Evolutionary conservation across 2,329 filamentous ascomycete genomes (phyloP).

Genomic region (Phaeoacremonium minimum): DNA sequence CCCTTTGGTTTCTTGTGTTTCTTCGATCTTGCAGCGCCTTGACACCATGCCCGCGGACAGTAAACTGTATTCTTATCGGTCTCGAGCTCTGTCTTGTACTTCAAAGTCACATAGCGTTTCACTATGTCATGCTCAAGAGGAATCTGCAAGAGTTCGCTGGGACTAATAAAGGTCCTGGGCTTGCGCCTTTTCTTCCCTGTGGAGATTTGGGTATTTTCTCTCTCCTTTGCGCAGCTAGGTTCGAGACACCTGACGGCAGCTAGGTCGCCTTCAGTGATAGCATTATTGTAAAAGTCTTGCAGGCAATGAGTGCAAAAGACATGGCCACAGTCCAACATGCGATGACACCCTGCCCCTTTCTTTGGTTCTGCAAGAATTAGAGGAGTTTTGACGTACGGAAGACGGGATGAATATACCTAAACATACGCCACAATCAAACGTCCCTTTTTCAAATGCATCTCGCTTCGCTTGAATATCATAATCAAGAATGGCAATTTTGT

Average conservation of each 20-base stretch:
- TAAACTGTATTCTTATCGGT: constrained; percentile 89
- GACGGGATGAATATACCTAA: constrained; percentile 44
- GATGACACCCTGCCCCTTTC: constrained; percentile 78
- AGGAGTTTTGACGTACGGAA: neutral
- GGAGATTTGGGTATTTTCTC: constrained; percentile 27
- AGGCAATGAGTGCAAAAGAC: constrained; percentile 90
- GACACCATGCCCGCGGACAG: constrained; percentile 89
- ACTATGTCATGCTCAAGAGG: constrained; percentile 68
- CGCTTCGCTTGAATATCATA: constrained; percentile 73
- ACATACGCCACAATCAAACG: constrained; percentile 85
- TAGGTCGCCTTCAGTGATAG: constrained; percentile 82
- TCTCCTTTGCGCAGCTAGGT: constrained; percentile 70
- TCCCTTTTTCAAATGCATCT: constrained; percentile 74
- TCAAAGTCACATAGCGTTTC: constrained; percentile 81
- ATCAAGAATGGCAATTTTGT: constrained; percentile 70
- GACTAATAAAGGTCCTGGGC: constrained; percentile 65
- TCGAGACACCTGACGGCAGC: constrained; percentile 74
- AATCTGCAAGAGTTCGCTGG: constrained; percentile 79
- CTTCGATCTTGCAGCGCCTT: constrained; percentile 77
- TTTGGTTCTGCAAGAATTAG: constrained; percentile 64
- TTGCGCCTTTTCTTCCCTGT: constrained; percentile 46
- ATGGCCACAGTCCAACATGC: constrained; percentile 78
- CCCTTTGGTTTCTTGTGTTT: constrained; percentile 68
- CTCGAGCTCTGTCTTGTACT: constrained; percentile 89
- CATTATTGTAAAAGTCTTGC: constrained; percentile 83